Percentiles rank a stretch among this genome's conserved stretches.
Evolutionary conservation across 2,329 filamentous ascomycete genomes (phyloP).

Genomic region (Neocucurbitaria cava): DNA sequence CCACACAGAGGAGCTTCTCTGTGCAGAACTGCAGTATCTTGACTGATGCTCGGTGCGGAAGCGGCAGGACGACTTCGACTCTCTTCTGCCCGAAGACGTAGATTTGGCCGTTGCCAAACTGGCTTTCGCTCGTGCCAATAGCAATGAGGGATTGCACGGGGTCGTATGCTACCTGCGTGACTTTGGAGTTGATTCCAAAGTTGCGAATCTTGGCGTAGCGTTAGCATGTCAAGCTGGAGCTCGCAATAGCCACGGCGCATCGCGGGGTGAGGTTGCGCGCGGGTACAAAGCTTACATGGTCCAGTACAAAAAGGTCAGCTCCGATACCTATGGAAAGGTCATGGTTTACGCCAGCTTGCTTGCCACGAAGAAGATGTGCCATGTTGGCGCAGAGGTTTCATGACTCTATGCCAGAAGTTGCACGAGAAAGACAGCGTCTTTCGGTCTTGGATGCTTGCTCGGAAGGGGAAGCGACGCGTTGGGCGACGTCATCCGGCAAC

Average conservation of each 20-base stretch:
- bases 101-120: conserved; percentile 85
- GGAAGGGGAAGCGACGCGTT: no score
- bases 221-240: conserved; percentile 22
- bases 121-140: conserved; percentile 86
- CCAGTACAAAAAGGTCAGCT: conserved; percentile 78
- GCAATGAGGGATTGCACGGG: conserved; percentile 93
- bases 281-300: conserved; percentile 72
- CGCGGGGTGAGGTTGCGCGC: conserved; percentile 27
- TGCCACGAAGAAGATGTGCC: conserved; percentile 87
- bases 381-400: conserved; percentile 58
- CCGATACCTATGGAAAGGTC: conserved; percentile 85
- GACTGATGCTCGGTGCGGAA: conserved; percentile 76
- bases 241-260: conserved; percentile 1
- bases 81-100: conserved; percentile 86
- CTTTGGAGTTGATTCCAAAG: conserved; percentile 66
- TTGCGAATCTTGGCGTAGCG: conserved; percentile 38
- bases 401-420: conserved; percentile 26
- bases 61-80: conserved; percentile 76
- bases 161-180: conserved; percentile 86
- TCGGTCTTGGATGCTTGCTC: conserved; percentile 16
- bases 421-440: conserved; percentile 16
- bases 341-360: conserved; percentile 90
- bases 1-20: conserved; percentile 83
- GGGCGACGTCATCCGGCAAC: conserved; percentile 27
- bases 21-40: conserved; percentile 82